Evolutionary conservation across 108 stramenopile species (phyloP), one percentile per base, ranked within the genome.

Genomic region (Epithemia pelagica): DNA sequence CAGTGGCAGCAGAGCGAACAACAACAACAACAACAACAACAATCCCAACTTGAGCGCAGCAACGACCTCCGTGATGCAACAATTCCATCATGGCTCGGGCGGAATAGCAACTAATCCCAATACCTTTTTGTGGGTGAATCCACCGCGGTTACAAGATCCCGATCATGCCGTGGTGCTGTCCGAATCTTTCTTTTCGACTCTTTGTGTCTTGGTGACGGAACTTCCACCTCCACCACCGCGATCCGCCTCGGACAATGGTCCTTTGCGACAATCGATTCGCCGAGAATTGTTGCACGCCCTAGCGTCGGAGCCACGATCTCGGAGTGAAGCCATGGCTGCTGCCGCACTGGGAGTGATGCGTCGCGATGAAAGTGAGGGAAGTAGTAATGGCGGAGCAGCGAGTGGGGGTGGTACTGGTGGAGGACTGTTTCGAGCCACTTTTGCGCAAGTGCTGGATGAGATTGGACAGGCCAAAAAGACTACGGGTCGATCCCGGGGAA

Each of bases 241-340:
- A 28, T 70, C 86, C 26, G 51, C 66, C 25, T 70, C 74, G 26
- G 88, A 91, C 54, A 76, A 85, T 62, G 66, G 68, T 24, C 79
- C 70, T 46, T 65, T 91, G 53, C 71, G 81, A 60, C 77, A 77
- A 52, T 93, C 79, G 60, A 76, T 95, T 30, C 78, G 86, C 37
- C 75, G 96, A 25, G 96, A 97, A 66, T 59, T 97, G 0, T 78
- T 97, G 8, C 96, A 97, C 75, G 85, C 88, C 5, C 78, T 97
- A 27, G 94, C 91, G 10, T 89, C 88, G 0, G 90, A 88, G 66
- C 92, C 95, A 2, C 65, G 90, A 63, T 94, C 92, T 21, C 87
- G 93, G 74, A 92, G 90, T 67, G 88, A 94, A 71, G 92, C 92
- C 0, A 82, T 89, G 82, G 62, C 72, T 10, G 89, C 89, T 3